A percentile compares a stretch with the other conserved stretches of the same genome.
Evolutionary conservation across 1,139 yeast species (phyloP).

Genomic region (Meyerozyma smithsonii): DNA sequence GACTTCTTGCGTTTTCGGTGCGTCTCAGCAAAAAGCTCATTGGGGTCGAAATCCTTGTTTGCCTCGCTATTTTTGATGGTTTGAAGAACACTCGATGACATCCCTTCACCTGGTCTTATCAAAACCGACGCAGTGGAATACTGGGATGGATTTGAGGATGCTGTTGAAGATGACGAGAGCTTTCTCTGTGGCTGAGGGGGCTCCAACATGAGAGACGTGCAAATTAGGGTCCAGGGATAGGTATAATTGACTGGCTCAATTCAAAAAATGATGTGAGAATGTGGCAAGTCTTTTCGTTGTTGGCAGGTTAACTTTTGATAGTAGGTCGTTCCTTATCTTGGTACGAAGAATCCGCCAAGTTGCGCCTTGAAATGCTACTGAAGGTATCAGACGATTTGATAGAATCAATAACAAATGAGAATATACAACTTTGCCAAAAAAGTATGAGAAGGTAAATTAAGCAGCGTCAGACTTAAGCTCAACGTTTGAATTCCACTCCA

Average conservation of each 20-base stretch:
- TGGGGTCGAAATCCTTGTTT: slow-evolving; percentile 24
- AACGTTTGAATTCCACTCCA: too few species aligned
- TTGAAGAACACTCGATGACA: slow-evolving; percentile 28
- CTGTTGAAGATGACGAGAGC: slow-evolving; percentile 1
- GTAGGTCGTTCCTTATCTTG: too few species aligned
- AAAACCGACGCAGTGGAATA: background rate
- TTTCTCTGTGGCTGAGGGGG: background rate
- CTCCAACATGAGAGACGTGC: background rate
- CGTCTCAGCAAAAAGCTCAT: slow-evolving; percentile 34
- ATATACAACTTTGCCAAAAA: too few species aligned
- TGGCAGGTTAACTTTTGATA: too few species aligned
- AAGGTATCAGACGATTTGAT: too few species aligned
- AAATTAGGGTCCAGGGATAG: background rate
- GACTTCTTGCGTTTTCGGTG: slow-evolving; percentile 20
- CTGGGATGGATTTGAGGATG: slow-evolving; percentile 1
- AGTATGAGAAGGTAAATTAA: too few species aligned
- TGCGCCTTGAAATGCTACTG: too few species aligned
- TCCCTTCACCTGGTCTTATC: slow-evolving; percentile 13
- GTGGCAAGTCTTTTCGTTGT: too few species aligned
- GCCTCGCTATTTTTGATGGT: slow-evolving; percentile 22
- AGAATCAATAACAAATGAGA: too few species aligned
- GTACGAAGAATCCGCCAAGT: too few species aligned
- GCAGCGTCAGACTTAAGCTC: too few species aligned
- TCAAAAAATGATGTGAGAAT: background rate
- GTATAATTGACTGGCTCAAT: background rate